Conservation (phyloP, 495 filamentous ascomycete species). For the Penicillium antarcticum region DNA sequence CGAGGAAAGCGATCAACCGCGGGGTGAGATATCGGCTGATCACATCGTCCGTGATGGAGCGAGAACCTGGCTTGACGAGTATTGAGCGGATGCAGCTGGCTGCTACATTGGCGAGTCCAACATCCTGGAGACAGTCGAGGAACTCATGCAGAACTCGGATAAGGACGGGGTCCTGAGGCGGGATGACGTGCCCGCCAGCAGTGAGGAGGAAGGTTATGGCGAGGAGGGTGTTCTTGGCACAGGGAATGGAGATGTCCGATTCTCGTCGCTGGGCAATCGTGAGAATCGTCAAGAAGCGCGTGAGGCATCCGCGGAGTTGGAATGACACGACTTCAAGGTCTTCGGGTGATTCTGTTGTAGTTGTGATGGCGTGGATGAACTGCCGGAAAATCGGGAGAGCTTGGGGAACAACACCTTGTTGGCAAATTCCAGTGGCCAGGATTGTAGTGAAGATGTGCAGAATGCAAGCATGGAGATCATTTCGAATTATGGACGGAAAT, state of each 20-base stretch:
- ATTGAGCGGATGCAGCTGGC: slow-evolving; percentile 84
- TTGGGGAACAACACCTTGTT: slow-evolving; percentile 84
- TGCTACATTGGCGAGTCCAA: slow-evolving; percentile 78
- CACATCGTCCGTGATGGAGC: slow-evolving; percentile 66
- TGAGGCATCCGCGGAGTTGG: slow-evolving; percentile 70
- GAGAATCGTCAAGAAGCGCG: slow-evolving; percentile 75
- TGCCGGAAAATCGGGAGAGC: slow-evolving; percentile 88
- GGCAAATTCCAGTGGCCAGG: slow-evolving; percentile 80
- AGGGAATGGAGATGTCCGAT: slow-evolving; percentile 71
- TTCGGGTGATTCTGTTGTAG: slow-evolving; percentile 31
- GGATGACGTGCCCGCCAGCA: slow-evolving; percentile 66
- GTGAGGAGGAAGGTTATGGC: slow-evolving; percentile 87
- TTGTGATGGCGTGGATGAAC: slow-evolving; percentile 74
- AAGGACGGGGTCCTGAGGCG: slow-evolving; percentile 69
- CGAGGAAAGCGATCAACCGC: slow-evolving; percentile 69
- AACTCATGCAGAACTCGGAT: slow-evolving; percentile 67
- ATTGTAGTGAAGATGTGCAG: slow-evolving; percentile 95
- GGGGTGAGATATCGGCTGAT: slow-evolving; percentile 74
- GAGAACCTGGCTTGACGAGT: slow-evolving; percentile 62
- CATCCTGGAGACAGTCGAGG: slow-evolving; percentile 78
- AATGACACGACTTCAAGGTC: slow-evolving; percentile 37
- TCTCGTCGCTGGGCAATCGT: slow-evolving; percentile 81
- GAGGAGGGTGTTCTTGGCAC: slow-evolving; percentile 90
- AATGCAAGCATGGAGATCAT: slow-evolving; percentile 94
- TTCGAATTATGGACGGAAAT: slow-evolving; percentile 94